Base-by-base conservation (phyloP, 2,329 filamentous ascomycete species). In the Fusarium hostae region DNA sequence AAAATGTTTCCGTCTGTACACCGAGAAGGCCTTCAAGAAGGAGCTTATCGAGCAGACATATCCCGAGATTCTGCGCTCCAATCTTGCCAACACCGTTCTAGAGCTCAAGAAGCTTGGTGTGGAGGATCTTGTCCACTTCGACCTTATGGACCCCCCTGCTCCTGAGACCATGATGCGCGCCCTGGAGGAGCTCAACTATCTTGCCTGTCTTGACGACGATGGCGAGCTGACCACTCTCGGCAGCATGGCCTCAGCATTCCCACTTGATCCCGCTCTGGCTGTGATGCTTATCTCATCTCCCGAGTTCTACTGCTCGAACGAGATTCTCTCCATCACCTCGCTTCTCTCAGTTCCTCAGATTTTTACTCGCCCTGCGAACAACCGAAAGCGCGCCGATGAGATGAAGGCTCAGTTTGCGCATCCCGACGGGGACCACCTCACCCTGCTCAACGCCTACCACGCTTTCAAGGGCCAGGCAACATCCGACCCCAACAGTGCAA, bases 81-180 rank as follows among this genome's bases (percentile, higher is more conserved):
- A 99, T 80, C 86, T 99, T 72, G 91, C 96, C 66, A 97, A 94
- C 76, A 99, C 96, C 0, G 96, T 99, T 3, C 85, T 99, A 48
- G 96, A 99, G 82, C 85, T 99, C 78, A 98, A 98, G 87, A 98
- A 99, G 84, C 91, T 99, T 41, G 96, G 96, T 47, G 91, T 99
- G 32, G 91, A 97, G 75, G 96, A 99, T 81, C 86, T 99, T 54
- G 96, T 99, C 15, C 96, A 99, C 83, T 99, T 99, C 79, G 97
- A 99, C 80, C 87, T 99, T 51, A 98, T 99, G 95, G 96, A 99
- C 77, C 96, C 96, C 28, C 96, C 96, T 1, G 95, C 97, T 3
- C 97, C 96, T 0, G 97, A 99, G 84, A 99, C 97, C 13, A 91
- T 99, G 82, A 99, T 99, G 95, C 91, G 97, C 74, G 96, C 96